Evolutionary conservation across 2,329 filamentous ascomycete genomes (phyloP).

Genomic region (Alternaria alternata): DNA sequence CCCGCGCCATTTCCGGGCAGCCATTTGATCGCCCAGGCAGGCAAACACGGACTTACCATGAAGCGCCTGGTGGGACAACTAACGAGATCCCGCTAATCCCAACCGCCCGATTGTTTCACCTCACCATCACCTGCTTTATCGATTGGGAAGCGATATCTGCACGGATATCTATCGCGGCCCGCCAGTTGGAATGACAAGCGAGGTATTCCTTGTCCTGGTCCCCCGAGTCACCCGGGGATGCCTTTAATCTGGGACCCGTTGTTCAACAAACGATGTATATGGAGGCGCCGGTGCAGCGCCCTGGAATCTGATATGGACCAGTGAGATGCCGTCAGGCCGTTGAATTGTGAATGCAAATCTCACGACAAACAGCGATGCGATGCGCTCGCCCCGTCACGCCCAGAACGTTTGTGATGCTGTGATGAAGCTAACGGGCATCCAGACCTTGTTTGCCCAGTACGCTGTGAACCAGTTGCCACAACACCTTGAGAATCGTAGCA

Average conservation of each 20-base stretch:
- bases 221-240: constrained; percentile 1
- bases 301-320: constrained; percentile 8
- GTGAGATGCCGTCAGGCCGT: neutral
- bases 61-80: constrained; percentile 27
- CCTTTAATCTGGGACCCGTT: constrained; percentile 3
- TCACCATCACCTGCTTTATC: constrained; percentile 18
- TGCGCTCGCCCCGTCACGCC: neutral
- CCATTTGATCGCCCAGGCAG: constrained; percentile 19
- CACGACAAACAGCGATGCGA: neutral
- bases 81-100: constrained; percentile 13
- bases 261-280: neutral
- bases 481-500: neutral
- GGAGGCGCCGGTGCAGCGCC: neutral
- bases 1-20: constrained; percentile 3
- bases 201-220: constrained; percentile 15
- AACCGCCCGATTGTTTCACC: constrained; percentile 34
- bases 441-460: neutral
- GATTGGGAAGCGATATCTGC: constrained; percentile 28
- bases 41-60: constrained; percentile 21
- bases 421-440: neutral
- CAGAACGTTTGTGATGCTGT: neutral
- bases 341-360: constrained; percentile 1
- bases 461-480: neutral
- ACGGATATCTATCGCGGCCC: constrained; percentile 25
- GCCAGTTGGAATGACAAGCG: constrained; percentile 20